Percentiles rank a stretch among this genome's conserved stretches.
phyloP scores from a whole-genome alignment of 1,139 yeast species.

The Kodamaea suecica region DNA sequence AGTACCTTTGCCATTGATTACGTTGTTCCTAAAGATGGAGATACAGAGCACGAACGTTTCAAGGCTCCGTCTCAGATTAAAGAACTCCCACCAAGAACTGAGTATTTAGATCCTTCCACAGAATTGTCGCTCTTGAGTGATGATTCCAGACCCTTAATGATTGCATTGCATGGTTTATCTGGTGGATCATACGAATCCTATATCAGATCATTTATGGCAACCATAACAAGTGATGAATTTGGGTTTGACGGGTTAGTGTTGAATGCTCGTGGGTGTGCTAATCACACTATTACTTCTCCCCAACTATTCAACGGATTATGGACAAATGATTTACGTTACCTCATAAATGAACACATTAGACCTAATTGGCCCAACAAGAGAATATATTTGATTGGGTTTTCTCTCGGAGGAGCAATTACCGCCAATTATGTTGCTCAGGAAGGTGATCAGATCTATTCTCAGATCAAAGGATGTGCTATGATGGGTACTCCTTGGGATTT shows the following conservation, averaged over 20 bases:
- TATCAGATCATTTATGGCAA: conserved; percentile 42
- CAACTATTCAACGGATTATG: conserved; percentile 58
- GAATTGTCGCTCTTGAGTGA: conserved; percentile 30
- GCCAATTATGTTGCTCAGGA: conserved; percentile 79
- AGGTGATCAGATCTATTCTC: conserved; percentile 35
- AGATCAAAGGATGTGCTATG: conserved; percentile 48
- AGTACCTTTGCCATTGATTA: conserved; percentile 42
- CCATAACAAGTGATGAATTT: conserved; percentile 31
- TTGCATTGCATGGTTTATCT: conserved; percentile 57
- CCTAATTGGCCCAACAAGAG: conserved; percentile 49
- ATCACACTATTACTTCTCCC: conserved; percentile 56
- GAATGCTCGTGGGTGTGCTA: conserved; percentile 60
- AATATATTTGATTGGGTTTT: conserved; percentile 52
- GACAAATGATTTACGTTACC: conserved; percentile 59
- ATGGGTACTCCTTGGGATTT: conserved; percentile 86
- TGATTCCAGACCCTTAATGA: conserved; percentile 48
- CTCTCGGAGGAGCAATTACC: conserved; percentile 71
- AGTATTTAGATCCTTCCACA: conserved; percentile 32
- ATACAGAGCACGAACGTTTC: conserved; percentile 25
- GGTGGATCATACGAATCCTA: conserved; percentile 64
- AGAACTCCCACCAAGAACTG: conserved; percentile 44
- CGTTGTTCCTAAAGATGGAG: conserved; percentile 24
- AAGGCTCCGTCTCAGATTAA: conserved; percentile 35
- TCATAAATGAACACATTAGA: conserved; percentile 46
- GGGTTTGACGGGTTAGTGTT: conserved; percentile 54